Evolutionary conservation across 345 rosid species (phyloP).

Genomic region (Lepidium didymum): DNA sequence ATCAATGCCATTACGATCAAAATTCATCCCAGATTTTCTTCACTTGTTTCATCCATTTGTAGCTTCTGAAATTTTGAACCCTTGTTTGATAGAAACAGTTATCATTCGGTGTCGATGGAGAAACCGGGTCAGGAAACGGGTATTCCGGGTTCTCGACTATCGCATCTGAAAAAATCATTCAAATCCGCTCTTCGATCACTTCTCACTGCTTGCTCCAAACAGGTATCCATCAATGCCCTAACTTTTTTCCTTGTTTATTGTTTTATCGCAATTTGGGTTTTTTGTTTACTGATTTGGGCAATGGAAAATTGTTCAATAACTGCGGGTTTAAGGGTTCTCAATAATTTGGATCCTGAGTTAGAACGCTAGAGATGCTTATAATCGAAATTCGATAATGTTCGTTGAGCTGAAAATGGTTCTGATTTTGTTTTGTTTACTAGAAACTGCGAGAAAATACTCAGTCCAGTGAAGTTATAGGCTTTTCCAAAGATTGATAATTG

Average conservation of each 20-base stretch:
- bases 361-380: background rate
- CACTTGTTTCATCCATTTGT: background rate
- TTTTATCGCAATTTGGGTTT: background rate
- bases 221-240: slow-evolving; percentile 28
- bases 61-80: too few relatives aligned
- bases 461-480: background rate
- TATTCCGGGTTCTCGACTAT: slow-evolving; percentile 31
- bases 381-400: background rate
- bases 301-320: background rate
- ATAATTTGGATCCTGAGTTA: background rate
- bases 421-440: background rate
- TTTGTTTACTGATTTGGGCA: background rate
- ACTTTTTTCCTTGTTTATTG: background rate
- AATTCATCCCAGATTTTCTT: too few relatives aligned
- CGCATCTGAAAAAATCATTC: slow-evolving; percentile 45
- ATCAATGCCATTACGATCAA: background rate
- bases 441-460: background rate
- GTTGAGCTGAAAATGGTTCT: background rate
- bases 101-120: slow-evolving; percentile 18
- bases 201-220: slow-evolving; percentile 51
- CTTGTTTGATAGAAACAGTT: background rate
- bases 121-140: slow-evolving; percentile 8
- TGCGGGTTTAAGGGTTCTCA: background rate
- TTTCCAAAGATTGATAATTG: background rate
- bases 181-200: slow-evolving; percentile 50